These are phyloP conservation scores for Globisporangium orthogonon DNA, from an alignment of 352 stramenopile species.

Conservation along the genomic window DNA sequence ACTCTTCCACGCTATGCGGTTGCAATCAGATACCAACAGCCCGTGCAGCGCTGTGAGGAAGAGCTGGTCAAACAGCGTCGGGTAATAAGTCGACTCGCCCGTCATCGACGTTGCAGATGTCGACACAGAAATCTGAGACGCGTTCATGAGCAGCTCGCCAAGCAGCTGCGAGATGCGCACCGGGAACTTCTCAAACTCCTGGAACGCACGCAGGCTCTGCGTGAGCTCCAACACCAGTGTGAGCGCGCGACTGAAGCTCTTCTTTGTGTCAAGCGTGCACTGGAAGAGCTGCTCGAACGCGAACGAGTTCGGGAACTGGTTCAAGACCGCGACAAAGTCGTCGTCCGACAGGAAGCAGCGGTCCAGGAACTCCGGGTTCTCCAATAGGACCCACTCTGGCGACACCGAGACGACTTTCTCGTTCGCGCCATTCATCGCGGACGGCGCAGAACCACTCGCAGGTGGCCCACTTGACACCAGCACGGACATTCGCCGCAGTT, in stretches of 20 bases:
- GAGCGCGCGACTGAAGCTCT: conserved; percentile 68
- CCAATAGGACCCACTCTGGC: conserved; percentile 75
- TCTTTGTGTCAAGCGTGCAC: conserved; percentile 68
- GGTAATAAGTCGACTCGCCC: conserved; percentile 46
- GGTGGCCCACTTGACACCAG: conserved; percentile 59
- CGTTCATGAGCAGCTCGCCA: conserved; percentile 51
- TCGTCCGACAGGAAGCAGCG: conserved; percentile 78
- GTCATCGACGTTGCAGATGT: conserved; percentile 16
- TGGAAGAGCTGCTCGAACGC: conserved; percentile 71
- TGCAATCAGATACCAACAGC: conserved; percentile 63
- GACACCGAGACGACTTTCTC: conserved; percentile 27
- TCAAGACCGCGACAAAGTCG: conserved; percentile 77
- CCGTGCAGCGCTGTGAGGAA: conserved; percentile 78
- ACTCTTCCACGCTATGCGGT: conserved; percentile 73
- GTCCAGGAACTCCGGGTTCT: conserved; percentile 79
- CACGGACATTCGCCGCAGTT: conserved; percentile 61
- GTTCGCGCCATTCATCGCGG: conserved; percentile 19
- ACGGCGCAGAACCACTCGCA: conserved; percentile 13
- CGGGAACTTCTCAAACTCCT: conserved; percentile 81
- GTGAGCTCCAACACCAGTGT: conserved; percentile 75
- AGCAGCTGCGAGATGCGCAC: conserved; percentile 63
- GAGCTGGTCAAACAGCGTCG: conserved; percentile 80
- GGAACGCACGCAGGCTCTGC: conserved; percentile 56
- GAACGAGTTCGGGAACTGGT: conserved; percentile 84
- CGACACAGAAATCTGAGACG: conserved; percentile 44